Conservation (phyloP, 2,329 filamentous ascomycete genomes). For the Xylariaceae sp. region DNA sequence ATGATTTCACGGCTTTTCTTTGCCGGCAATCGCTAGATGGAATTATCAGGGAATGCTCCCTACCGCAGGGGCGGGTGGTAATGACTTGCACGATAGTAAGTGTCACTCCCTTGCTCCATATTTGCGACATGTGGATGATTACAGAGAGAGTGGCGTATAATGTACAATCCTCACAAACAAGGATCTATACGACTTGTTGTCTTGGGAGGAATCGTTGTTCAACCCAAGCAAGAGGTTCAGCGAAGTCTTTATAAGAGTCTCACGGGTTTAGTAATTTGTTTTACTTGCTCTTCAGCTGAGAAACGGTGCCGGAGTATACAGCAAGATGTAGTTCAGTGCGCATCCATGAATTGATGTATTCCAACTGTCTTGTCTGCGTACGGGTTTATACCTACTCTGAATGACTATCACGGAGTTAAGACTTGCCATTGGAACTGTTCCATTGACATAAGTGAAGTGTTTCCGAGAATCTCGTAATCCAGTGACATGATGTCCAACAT, state of each 20-base stretch:
- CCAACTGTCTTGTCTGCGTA: not conserved
- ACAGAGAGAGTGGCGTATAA: not conserved
- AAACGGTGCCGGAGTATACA: conserved; percentile 4
- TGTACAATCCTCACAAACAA: conserved; percentile 1
- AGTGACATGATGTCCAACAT: no score
- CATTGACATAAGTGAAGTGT: no score
- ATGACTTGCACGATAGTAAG: conserved; percentile 2
- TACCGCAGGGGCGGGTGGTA: not conserved
- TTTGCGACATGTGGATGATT: not conserved
- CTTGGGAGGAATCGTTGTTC: no score
- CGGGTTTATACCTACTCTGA: not conserved
- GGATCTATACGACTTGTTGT: not conserved
- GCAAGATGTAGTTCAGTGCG: not conserved
- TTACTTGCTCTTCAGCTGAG: conserved; percentile 5
- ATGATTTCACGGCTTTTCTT: conserved; percentile 26
- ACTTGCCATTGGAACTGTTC: no score
- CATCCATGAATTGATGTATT: conserved; percentile 6
- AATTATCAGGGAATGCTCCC: not conserved
- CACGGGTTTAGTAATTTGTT: conserved; percentile 1
- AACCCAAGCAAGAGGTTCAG: not conserved
- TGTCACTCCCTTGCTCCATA: not conserved
- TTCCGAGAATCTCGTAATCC: no score
- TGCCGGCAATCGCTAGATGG: not conserved
- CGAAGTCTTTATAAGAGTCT: not conserved
- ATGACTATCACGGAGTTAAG: not conserved